A percentile compares a stretch with the other conserved stretches of the same genome.
Conservation (phyloP, 495 filamentous ascomycete genomes). For the Parathielavia hyrcaniae region DNA sequence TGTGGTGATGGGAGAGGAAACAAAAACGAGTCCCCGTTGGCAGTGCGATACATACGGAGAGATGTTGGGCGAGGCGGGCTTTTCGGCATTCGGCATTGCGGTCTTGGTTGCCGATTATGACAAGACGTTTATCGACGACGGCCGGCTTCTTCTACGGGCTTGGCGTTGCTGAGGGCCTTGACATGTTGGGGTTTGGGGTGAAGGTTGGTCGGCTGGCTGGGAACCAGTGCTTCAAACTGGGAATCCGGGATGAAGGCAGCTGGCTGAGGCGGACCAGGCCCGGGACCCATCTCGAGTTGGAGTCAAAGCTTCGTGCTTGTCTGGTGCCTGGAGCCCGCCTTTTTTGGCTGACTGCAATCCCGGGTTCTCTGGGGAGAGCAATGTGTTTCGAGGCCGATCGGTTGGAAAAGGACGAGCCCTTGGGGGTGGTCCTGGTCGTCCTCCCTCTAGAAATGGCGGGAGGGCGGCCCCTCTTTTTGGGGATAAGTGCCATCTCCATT, state of each 20-base stretch:
- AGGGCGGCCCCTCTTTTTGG: slow-evolving; percentile 51
- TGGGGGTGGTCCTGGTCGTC: slow-evolving; percentile 42
- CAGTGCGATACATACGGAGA: slow-evolving; percentile 64
- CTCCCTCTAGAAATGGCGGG: slow-evolving; percentile 37
- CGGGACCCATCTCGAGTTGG: slow-evolving; percentile 93
- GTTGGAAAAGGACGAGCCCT: slow-evolving; percentile 35
- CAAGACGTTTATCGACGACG: slow-evolving; percentile 36
- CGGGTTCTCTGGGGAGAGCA: slow-evolving; percentile 21
- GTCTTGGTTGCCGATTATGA: slow-evolving; percentile 36
- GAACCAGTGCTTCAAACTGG: slow-evolving; percentile 16
- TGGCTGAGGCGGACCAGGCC: slow-evolving; percentile 17
- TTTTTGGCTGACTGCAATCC: slow-evolving; percentile 16
- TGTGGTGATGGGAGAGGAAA: slow-evolving; percentile 57
- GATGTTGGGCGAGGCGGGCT: slow-evolving; percentile 42
- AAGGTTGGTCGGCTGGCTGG: slow-evolving; percentile 17
- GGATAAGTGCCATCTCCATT: slow-evolving; percentile 53
- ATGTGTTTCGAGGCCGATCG: slow-evolving; percentile 23
- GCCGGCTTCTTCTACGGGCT: slow-evolving; percentile 20
- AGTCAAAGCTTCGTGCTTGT: slow-evolving; percentile 95
- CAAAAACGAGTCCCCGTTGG: slow-evolving; percentile 83
- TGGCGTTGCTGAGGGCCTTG: slow-evolving; percentile 14
- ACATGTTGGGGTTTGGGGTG: slow-evolving; percentile 14
- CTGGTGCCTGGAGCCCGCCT: slow-evolving; percentile 39
- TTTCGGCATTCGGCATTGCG: slow-evolving; percentile 33
- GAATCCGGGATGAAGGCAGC: slow-evolving; percentile 17